Base-by-base conservation (phyloP, 129 eudicot species). In the Flaveria sonorensis region DNA sequence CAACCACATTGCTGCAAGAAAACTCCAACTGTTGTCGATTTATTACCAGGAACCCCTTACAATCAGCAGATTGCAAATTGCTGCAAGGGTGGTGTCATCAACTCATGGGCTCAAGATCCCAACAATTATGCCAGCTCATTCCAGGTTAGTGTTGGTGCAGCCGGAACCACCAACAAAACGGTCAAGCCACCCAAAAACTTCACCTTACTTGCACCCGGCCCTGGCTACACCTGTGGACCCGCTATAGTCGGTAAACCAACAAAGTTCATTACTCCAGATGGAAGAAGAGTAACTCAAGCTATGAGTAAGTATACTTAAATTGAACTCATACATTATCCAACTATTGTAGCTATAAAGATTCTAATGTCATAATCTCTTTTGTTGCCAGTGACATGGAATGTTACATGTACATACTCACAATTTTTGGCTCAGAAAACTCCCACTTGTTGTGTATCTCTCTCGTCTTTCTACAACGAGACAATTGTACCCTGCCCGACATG, bases 211-310 rank as follows among this genome's bases (percentile, higher is more conserved):
- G 96, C 97, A 69, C 98, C 98, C 0, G 97, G 96, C 0, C 97
- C 97, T 12, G 97, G 98, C 40, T 93, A 93, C 63, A 93, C 92
- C 10, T 93, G 98, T 84, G 97, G 98, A 21, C 97, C 97, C 0
- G 98, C 85, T 65, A 87, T 84, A 47, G 75, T 89, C 30, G 98
- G 72, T 70, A 90, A 79, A 68, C 90, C 96, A 10, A 93, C 92
- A n/a, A 84, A 87, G 76, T 88, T 83, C 67, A 75, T 81, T 36
- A 73, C 91, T 13, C 1, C 76, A 52, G 97, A 93, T 83, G 96
- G 96, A 80, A 81, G 98, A 77, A 88, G 98, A 83, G 86, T 77
- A 23, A 93, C 97, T 32, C 98, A 93, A 81, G 97, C 95, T 55
- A 83, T 93, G 98, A 93, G 98, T 93, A 85, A 90, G 97, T 82